These are phyloP conservation scores for Acanthamoeba royreba DNA, from an alignment of 208 protist species.

Conservation along the genomic window DNA sequence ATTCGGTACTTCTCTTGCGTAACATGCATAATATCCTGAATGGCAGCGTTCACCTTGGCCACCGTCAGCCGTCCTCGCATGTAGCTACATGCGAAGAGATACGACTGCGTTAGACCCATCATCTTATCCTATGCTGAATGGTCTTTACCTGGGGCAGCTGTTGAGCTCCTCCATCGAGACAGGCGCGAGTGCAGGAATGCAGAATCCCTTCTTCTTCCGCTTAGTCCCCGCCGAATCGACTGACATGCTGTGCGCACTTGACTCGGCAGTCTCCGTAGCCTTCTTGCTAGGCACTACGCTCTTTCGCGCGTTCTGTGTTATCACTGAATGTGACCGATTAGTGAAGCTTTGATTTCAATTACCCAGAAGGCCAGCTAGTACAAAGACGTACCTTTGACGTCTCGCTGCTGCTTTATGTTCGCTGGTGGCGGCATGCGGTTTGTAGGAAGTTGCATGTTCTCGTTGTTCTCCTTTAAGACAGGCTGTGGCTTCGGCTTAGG, in stretches of 20 bases:
- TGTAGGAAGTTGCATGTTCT: background rate
- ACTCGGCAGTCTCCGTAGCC: no score
- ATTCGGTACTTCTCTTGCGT: slow-evolving; percentile 15
- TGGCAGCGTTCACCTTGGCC: background rate
- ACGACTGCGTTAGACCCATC: no score
- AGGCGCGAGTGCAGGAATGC: background rate
- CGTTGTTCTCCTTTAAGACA: background rate
- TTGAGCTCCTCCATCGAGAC: background rate
- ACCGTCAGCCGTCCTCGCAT: background rate
- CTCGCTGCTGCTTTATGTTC: no score
- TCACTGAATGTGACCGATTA: no score
- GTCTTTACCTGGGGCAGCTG: background rate
- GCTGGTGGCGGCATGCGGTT: background rate
- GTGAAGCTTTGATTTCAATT: no score
- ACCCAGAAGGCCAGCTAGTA: no score
- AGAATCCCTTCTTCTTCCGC: background rate
- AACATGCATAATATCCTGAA: background rate
- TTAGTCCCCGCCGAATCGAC: background rate
- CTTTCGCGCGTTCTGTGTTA: no score
- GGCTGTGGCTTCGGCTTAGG: background rate
- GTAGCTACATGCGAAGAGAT: no score
- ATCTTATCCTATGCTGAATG: no score
- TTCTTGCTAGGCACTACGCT: no score
- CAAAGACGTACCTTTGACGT: no score
- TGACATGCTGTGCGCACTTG: no score